Evolutionary conservation across 352 stramenopile species (phyloP), one percentile per base, ranked within the genome.

Genomic region (Thraustochytrium striatum): DNA sequence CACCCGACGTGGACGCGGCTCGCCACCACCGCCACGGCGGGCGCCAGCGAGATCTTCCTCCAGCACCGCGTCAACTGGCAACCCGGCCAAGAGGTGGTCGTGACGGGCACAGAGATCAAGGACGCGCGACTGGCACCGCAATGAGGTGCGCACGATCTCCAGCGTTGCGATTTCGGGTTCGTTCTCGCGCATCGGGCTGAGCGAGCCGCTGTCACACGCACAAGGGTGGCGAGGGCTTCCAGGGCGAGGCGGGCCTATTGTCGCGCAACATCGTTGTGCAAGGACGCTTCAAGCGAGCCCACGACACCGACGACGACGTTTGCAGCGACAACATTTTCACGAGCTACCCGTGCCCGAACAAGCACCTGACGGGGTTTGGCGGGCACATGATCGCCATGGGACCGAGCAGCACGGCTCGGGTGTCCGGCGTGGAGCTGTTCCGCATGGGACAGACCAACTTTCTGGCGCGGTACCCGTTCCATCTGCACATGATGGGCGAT

Each of bases 1-100:
- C 81, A 82, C 57, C 82, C 55, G n/a, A 87, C 84, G 0, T 88
- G 85, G 85, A 78, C 83, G 36, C 50, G 84, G 16, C 84, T 88
- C 11, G 83, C 83, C 36, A n/a, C 47, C 5, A 57, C 58, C 32
- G 85, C 78, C n/a, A 19, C 11, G 0, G 30, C 47, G 16, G 39
- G 55, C 36, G 55, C 44, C 55, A 70, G 13, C 13, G 16, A 47
- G 32, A 73, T 78, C 44, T 78, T 35, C 55, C 53, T 78, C 13
- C 83, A 87, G 68, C 32, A 85, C 35, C 19, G 43, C 2, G 82
- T 87, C 0, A 86, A 87, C 69, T 86, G 83, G 83, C 72, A 86
- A 25, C 30, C 30, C 13, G 82, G 82, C 28, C 82, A 86, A 78
- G 35, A 83, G 28, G 50, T 87, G 32, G 58, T 86, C n/a, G 39